Evolutionary conservation across 1,139 yeast genomes (phyloP).

Genomic region (Suhomyces bokatorum): DNA sequence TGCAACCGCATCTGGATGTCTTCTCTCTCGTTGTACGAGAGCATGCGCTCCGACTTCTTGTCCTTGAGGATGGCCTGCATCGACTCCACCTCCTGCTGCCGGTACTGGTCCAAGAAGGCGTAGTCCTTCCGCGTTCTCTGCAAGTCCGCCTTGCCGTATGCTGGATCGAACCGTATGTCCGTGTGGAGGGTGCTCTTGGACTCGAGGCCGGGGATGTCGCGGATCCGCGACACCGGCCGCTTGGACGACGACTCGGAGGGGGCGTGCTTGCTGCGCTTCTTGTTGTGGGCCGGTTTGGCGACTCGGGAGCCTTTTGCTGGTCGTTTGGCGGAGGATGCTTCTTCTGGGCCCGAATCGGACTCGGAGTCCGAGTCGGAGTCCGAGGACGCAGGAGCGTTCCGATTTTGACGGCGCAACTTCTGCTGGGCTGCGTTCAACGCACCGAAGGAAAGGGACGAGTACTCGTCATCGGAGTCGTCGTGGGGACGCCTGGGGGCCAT

Average conservation of each 20-base stretch:
- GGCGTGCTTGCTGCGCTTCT: constrained; percentile 65
- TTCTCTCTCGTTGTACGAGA: constrained; percentile 50
- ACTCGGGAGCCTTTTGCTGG: too few species aligned
- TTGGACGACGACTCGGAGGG: constrained; percentile 76
- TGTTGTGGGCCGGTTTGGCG: constrained; percentile 9
- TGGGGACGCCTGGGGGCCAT: background rate
- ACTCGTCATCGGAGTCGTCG: constrained; percentile 38
- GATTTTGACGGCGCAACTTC: constrained; percentile 27
- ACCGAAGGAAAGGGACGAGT: constrained; percentile 24
- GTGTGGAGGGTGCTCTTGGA: constrained; percentile 48
- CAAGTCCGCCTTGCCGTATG: constrained; percentile 80
- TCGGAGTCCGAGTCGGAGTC: constrained; percentile 18
- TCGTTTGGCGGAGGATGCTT: constrained; percentile 8
- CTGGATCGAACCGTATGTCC: constrained; percentile 88
- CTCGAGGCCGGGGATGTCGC: constrained; percentile 70
- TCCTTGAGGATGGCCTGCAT: constrained; percentile 59
- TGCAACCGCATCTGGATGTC: constrained; percentile 56
- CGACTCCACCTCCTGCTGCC: constrained; percentile 67
- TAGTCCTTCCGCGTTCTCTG: constrained; percentile 70
- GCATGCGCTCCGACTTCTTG: constrained; percentile 46
- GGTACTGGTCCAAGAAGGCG: constrained; percentile 80
- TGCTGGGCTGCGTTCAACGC: constrained; percentile 36
- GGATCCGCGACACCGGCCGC: constrained; percentile 64
- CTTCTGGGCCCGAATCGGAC: constrained; percentile 12
- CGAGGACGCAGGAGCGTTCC: background rate